phyloP scores from a whole-genome alignment of 2,329 filamentous ascomycete genomes.

The Plectosphaerella cucumerina region DNA sequence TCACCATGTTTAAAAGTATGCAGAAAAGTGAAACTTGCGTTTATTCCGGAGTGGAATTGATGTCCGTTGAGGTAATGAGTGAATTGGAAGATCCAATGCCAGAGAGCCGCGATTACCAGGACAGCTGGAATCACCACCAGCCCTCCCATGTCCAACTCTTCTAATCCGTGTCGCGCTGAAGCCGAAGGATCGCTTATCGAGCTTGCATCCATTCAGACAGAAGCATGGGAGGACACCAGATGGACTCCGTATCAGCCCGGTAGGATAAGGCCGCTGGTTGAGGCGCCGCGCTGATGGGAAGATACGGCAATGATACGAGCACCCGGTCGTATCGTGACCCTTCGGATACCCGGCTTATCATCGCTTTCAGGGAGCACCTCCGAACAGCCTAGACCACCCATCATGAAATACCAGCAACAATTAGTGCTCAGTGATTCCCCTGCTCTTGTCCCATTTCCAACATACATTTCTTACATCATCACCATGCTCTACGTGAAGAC shows the following conservation, averaged over 20 bases:
- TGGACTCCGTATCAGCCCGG: not conserved
- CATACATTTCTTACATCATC: not conserved
- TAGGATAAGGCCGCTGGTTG: not conserved
- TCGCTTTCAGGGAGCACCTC: not conserved
- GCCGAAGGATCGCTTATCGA: not conserved
- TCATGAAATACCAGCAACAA: not conserved
- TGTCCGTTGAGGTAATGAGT: too few species aligned
- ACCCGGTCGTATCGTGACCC: not conserved
- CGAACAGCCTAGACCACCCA: not conserved
- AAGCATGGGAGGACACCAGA: not conserved
- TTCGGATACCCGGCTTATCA: not conserved
- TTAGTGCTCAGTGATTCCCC: not conserved
- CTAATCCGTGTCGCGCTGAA: too few species aligned
- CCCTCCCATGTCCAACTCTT: too few species aligned
- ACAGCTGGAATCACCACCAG: too few species aligned
- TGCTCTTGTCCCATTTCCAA: not conserved
- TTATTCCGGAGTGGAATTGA: not conserved
- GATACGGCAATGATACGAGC: not conserved
- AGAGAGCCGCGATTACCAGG: too few species aligned
- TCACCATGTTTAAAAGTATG: not conserved
- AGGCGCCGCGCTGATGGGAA: not conserved
- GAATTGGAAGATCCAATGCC: too few species aligned
- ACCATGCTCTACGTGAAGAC: not conserved
- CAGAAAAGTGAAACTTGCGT: not conserved
- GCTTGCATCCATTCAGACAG: not conserved